These are phyloP conservation scores for Hydrangea macrophylla DNA, from an alignment of 148 eudicot species.

Conservation along the genomic window DNA sequence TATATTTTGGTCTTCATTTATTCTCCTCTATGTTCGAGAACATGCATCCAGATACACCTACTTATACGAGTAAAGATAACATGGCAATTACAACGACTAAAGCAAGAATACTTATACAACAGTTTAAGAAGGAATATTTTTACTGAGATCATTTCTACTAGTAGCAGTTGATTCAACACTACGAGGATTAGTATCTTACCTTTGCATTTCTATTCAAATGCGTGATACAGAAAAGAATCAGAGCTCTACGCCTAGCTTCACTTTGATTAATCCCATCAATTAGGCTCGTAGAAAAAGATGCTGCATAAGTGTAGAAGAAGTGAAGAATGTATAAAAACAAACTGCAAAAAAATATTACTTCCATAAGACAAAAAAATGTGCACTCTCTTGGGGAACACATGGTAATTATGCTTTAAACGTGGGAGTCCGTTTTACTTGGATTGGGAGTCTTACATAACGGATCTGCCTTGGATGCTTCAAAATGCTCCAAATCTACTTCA, in stretches of 20 bases:
- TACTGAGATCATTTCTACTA: not conserved
- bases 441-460: constrained; percentile 54
- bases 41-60: not conserved
- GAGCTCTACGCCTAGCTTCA: constrained; percentile 78
- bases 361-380: not conserved
- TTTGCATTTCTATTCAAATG: constrained; percentile 53
- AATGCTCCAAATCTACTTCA: constrained; percentile 57
- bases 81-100: not conserved
- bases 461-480: constrained; percentile 63
- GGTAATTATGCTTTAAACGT: not conserved
- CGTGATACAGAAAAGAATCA: constrained; percentile 60
- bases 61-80: not conserved
- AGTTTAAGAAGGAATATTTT: not conserved
- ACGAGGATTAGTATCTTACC: constrained; percentile 37
- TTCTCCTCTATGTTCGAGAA: not conserved
- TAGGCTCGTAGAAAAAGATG: constrained; percentile 61
- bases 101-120: not conserved
- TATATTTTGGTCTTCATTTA: not conserved
- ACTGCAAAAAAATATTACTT: constrained; percentile 1
- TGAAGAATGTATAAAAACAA: not conserved
- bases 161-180: not conserved
- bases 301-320: constrained; percentile 34
- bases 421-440: no score
- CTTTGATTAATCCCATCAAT: constrained; percentile 90
- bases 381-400: not conserved